Evolutionary conservation across 148 eudicot genomes (phyloP).

Genomic region (Fagopyrum tataricum): DNA sequence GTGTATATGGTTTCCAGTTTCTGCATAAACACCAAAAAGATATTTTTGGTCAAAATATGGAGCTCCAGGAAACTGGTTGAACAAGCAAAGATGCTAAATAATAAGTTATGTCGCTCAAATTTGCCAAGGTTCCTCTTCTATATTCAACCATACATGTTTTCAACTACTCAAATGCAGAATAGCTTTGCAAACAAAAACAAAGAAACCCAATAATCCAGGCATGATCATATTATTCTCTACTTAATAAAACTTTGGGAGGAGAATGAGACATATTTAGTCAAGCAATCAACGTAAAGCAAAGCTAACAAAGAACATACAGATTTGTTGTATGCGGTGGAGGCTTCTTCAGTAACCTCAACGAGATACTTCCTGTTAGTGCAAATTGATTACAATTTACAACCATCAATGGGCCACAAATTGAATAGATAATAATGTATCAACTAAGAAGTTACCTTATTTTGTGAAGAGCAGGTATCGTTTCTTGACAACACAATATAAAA

Average conservation of each 20-base stretch:
- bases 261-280: not conserved
- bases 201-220: not conserved
- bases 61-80: not conserved
- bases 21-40: slow-evolving; percentile 24
- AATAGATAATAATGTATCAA: not conserved
- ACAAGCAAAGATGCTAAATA: not conserved
- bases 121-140: no score
- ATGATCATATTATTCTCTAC: not conserved
- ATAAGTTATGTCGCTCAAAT: no score
- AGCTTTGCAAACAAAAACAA: no score
- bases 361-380: slow-evolving; percentile 60
- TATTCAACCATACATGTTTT: no score
- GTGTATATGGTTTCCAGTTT: slow-evolving; percentile 82
- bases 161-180: no score
- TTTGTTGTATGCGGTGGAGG: slow-evolving; percentile 88
- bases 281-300: not conserved
- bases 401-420: not conserved
- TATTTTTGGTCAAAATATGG: not conserved
- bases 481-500: no score
- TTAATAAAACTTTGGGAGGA: not conserved
- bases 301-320: slow-evolving; percentile 49
- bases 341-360: slow-evolving; percentile 89
- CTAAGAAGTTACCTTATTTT: slow-evolving; percentile 57
- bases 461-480: slow-evolving; percentile 91
- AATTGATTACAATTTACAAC: not conserved